Evolutionary conservation across 139 green algal species (phyloP), one percentile per base, ranked within the genome.

Genomic region (Pseudopediastrum boryanum): DNA sequence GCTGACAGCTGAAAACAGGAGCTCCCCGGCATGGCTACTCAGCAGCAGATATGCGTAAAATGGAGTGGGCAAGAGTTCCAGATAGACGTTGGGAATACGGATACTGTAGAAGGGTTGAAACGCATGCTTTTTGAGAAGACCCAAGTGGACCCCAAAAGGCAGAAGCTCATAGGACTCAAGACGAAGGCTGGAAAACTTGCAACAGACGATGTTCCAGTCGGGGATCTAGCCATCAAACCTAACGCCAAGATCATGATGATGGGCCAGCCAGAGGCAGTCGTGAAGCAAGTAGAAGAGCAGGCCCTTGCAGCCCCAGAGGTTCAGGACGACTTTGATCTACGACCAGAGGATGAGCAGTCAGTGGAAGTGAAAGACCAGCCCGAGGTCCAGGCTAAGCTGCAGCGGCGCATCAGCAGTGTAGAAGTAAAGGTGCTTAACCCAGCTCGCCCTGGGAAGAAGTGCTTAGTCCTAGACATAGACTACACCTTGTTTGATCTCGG

Each of bases 401-500:
- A 69, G 25, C 82, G 85, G 25, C 82, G 91, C 0, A 71, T 93
- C 4, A 46, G 36, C 9, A 90, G 80, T 50, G 86, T 89, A 27
- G 84, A 92, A 21, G 80, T 94, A 27, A 90, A 94, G 66, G 68
- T 96, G 8, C 56, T 97, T 21, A 92, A 95, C 31, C 78, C 87
- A 41, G 93, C 95, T 1, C 84, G 95, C 0, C 61, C 67, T 50
- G 95, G 94, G 33, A 98, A 97, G 80, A 98, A 97, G 85, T 91
- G 89, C 41, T 72, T 97, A 0, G 94, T 98, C 50, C 84, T 97
- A 27, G 96, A 99, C 85, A 99, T 99, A 63, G 94, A 98, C 84
- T 97, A 98, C 90, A 97, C 94, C 13, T 85, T 99, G 10, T 99
- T 99, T 82, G 96, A 98, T 76, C 89, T 98, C 48, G 87, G 88